Conservation (phyloP, 805 yeast genomes). For the Starmerella bacillaris region DNA sequence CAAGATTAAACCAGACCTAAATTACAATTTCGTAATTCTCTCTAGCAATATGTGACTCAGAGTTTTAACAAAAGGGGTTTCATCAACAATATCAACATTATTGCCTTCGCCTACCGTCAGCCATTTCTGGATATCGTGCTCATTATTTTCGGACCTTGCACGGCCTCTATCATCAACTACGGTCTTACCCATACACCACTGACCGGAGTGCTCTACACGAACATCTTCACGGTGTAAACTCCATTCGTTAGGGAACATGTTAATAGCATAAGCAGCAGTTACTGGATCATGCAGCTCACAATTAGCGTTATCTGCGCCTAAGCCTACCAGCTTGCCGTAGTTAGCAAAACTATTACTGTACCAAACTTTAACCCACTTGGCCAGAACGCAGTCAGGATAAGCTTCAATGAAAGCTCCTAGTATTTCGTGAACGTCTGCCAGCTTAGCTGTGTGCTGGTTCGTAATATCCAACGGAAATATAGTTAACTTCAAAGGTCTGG, state of each 20-base stretch:
- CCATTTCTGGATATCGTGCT: constrained; percentile 18
- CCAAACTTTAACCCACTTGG: constrained; percentile 24
- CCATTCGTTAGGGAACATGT: constrained; percentile 11
- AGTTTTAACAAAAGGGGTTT: constrained; percentile 13
- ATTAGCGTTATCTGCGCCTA: constrained; percentile 13
- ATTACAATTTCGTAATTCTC: constrained; percentile 3
- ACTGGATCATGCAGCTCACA: constrained; percentile 27
- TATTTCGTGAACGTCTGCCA: constrained; percentile 11
- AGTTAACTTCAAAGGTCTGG: constrained; percentile 19
- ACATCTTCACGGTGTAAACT: constrained; percentile 19
- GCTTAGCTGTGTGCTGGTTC: constrained; percentile 18
- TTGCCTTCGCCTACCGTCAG: constrained; percentile 17
- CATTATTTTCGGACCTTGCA: constrained; percentile 11
- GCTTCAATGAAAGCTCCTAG: constrained; percentile 8
- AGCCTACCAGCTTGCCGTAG: constrained; percentile 15
- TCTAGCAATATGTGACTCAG: constrained; percentile 8
- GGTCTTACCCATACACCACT: constrained; percentile 25
- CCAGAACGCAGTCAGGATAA: constrained; percentile 19
- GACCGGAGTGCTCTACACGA: constrained; percentile 26
- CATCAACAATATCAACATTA: constrained; percentile 12
- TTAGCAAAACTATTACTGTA: constrained; percentile 15
- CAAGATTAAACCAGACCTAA: too few relatives aligned
- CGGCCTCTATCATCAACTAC: constrained; percentile 23
- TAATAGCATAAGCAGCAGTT: constrained; percentile 23
- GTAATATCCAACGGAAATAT: constrained; percentile 27